A percentile compares a stretch with the other conserved stretches of the same genome.
Conservation (phyloP, 139 green algal genomes). For the Chlorella sp. region DNA sequence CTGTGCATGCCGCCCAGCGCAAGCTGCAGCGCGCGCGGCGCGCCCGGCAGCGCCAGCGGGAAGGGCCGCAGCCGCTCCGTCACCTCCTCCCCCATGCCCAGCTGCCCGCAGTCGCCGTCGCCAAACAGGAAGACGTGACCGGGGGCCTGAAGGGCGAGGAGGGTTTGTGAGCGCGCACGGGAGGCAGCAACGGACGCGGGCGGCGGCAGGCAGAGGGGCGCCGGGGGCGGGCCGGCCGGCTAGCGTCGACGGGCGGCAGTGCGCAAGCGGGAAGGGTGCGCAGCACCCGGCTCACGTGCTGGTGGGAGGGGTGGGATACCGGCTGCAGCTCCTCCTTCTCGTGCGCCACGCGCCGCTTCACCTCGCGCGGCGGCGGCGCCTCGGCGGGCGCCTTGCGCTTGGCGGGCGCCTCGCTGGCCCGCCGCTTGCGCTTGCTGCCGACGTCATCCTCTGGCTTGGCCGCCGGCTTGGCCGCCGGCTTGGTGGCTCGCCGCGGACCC, state of each 20-base stretch:
- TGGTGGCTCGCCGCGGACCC: too few relatives aligned
- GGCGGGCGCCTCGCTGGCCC: not conserved
- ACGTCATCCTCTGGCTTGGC: not conserved
- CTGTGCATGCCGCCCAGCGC: slow-evolving; percentile 91
- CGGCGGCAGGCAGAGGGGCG: not conserved
- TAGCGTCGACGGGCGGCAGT: too few relatives aligned
- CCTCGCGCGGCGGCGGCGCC: slow-evolving; percentile 1
- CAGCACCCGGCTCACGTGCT: slow-evolving; percentile 1
- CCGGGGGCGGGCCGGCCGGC: too few relatives aligned
- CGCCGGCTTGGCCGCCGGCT: too few relatives aligned
- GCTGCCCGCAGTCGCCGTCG: slow-evolving; percentile 67
- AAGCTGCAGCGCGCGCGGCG: slow-evolving; percentile 56
- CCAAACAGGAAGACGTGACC: slow-evolving; percentile 58
- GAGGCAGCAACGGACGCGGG: not conserved
- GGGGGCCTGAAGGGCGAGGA: slow-evolving; percentile 31
- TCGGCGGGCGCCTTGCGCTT: not conserved
- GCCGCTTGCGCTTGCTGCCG: slow-evolving; percentile 24
- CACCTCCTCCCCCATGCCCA: slow-evolving; percentile 66
- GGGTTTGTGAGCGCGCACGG: not conserved
- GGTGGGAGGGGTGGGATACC: slow-evolving; percentile 30
- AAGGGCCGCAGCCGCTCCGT: slow-evolving; percentile 47
- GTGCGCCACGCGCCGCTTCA: not conserved
- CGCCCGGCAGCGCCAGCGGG: slow-evolving; percentile 30
- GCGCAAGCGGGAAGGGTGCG: too few relatives aligned
- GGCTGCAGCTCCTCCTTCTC: slow-evolving; percentile 25